phyloP scores from a whole-genome alignment of 1,284 basidiomycete genomes.

The Trichosporon sp. region DNA sequence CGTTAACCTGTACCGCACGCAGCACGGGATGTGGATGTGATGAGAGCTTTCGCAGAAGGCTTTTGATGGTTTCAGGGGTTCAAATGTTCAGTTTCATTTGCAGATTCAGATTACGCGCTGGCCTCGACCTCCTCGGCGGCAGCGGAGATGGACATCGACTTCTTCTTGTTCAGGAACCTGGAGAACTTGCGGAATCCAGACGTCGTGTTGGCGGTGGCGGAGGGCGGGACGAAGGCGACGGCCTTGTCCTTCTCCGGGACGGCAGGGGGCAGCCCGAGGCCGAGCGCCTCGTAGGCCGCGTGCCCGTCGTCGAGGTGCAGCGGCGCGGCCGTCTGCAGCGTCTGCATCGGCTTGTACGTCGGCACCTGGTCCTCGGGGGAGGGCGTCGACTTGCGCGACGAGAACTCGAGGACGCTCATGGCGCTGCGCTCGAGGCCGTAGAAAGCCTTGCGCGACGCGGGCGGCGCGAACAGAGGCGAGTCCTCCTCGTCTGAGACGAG shows the following conservation, averaged over 20 bases:
- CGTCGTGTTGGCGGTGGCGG: not conserved
- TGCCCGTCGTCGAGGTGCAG: not conserved
- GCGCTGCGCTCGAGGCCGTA: conserved; percentile 26
- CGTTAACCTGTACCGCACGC: not conserved
- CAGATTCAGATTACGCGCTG: not conserved
- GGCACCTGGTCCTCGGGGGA: not conserved
- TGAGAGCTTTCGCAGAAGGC: not conserved
- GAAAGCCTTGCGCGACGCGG: conserved; percentile 17
- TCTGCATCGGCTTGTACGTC: conserved; percentile 1
- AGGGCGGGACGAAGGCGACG: not conserved
- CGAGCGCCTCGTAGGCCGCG: not conserved
- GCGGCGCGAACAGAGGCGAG: not conserved
- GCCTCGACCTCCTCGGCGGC: not conserved
- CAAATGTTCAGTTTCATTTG: not conserved
- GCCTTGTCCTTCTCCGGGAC: not conserved
- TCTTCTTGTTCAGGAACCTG: conserved; percentile 1
- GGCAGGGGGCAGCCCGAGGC: not conserved
- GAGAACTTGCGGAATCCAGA: conserved; percentile 1
- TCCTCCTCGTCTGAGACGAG: not conserved
- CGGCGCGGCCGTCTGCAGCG: not conserved
- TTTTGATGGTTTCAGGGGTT: not conserved
- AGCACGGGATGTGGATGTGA: not conserved
- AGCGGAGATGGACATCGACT: not conserved
- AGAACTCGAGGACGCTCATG: conserved; percentile 26
- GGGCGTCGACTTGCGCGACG: conserved; percentile 2